Percentiles rank a stretch among this genome's conserved stretches.
These are phyloP conservation scores for Xylariaceae sp. DNA, from an alignment of 2,329 filamentous ascomycete genomes.

Conservation along the genomic window DNA sequence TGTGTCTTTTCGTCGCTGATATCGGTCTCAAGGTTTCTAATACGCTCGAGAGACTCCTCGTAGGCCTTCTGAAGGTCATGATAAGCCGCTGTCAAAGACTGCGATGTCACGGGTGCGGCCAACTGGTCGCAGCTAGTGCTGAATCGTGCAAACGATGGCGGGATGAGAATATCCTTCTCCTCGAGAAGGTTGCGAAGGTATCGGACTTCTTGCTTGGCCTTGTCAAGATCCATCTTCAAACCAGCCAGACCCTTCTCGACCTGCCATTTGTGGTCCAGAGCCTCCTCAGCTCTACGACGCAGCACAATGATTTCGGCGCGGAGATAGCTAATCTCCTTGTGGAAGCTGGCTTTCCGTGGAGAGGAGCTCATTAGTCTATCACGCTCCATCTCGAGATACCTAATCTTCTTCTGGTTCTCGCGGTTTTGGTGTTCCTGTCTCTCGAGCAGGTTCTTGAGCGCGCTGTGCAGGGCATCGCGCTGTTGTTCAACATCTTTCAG, in stretches of 20 bases:
- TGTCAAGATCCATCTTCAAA: constrained; percentile 93
- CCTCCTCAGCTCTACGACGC: constrained; percentile 83
- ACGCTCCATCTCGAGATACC: constrained; percentile 69
- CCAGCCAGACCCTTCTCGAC: constrained; percentile 85
- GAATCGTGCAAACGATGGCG: constrained; percentile 50
- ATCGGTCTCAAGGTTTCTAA: constrained; percentile 57
- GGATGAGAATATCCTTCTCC: constrained; percentile 76
- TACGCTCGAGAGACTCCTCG: constrained; percentile 57
- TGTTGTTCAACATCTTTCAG: constrained; percentile 92
- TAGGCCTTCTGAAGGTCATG: constrained; percentile 69
- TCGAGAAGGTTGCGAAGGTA: constrained; percentile 73
- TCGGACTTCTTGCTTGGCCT: constrained; percentile 85
- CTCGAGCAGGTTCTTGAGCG: constrained; percentile 77
- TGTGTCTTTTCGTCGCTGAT: constrained; percentile 54
- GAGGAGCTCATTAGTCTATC: constrained; percentile 64
- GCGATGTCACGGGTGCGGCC: constrained; percentile 55
- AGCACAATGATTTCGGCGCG: constrained; percentile 80
- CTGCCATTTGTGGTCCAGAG: constrained; percentile 92
- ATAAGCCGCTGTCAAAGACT: constrained; percentile 69
- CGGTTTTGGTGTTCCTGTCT: constrained; percentile 80
- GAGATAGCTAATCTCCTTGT: constrained; percentile 73
- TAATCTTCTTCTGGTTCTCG: constrained; percentile 77
- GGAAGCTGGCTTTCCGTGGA: constrained; percentile 72
- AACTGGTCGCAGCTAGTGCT: constrained; percentile 38
- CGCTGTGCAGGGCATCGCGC: constrained; percentile 83